These are phyloP conservation scores for Apophysomyces trapeziformis DNA, from an alignment of 371 early-diverging fungal species.

Conservation along the genomic window DNA sequence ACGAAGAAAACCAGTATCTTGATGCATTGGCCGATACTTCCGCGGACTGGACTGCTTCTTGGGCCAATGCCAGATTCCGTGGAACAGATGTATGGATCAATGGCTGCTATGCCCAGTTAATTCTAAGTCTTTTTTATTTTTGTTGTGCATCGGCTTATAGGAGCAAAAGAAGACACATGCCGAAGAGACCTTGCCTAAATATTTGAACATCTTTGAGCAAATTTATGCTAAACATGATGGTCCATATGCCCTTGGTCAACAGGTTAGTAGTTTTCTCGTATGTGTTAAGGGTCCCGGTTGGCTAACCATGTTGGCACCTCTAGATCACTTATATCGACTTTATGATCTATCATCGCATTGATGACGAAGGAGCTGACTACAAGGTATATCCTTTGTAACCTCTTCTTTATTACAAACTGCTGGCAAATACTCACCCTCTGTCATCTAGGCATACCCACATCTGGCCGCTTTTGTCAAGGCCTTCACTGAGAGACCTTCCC, in stretches of 20 bases:
- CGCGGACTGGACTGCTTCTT: not conserved
- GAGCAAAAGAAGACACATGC: constrained; percentile 13
- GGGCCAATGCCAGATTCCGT: not conserved
- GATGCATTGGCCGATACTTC: constrained; percentile 17
- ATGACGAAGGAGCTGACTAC: constrained; percentile 16
- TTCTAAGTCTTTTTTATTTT: not conserved
- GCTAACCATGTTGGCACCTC: not conserved
- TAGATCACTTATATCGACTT: constrained; percentile 37
- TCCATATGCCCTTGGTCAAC: constrained; percentile 31
- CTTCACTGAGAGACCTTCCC: constrained; percentile 26
- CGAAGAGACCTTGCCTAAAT: not conserved
- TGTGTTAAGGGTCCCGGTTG: no score
- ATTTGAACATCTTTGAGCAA: constrained; percentile 11
- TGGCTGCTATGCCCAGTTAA: not conserved
- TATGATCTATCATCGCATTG: constrained; percentile 23
- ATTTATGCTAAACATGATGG: constrained; percentile 19
- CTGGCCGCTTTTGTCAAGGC: constrained; percentile 26
- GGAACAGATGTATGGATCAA: constrained; percentile 14
- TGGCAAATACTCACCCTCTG: not conserved
- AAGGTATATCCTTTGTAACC: not conserved
- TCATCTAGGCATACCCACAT: constrained; percentile 23
- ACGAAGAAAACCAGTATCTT: constrained; percentile 27
- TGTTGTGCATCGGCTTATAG: not conserved
- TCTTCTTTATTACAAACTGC: not conserved
- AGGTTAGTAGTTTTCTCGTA: constrained; percentile 5